phyloP scores from a whole-genome alignment of 345 rosid genomes.

The Mallotus nudiflorus region DNA sequence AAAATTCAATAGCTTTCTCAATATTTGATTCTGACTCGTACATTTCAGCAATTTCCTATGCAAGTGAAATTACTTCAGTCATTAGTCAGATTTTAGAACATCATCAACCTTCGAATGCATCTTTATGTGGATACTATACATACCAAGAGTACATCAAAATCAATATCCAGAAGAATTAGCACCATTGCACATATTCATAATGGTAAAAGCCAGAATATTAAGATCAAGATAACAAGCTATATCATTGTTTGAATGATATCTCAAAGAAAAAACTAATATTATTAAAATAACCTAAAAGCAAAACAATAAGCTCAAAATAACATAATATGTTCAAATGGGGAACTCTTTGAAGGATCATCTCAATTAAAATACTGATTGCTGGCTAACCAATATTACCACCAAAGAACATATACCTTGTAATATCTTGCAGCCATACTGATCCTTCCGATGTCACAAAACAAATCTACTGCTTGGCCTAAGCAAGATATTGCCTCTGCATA shows the following conservation, averaged over 20 bases:
- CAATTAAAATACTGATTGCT: not conserved
- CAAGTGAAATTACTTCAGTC: not conserved
- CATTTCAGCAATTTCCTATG: constrained; percentile 35
- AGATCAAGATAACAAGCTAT: too few species aligned
- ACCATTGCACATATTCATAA: too few species aligned
- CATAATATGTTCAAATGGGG: not conserved
- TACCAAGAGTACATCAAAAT: not conserved
- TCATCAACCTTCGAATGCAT: not conserved
- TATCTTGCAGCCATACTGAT: constrained; percentile 99
- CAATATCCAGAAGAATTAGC: not conserved
- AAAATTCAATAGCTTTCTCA: constrained; percentile 30
- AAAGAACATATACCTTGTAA: constrained; percentile 55
- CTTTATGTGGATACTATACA: not conserved
- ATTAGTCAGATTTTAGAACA: too few species aligned
- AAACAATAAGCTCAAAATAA: not conserved
- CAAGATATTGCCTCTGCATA: constrained; percentile 89
- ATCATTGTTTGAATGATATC: too few species aligned
- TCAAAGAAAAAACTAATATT: too few species aligned
- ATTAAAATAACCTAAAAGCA: too few species aligned
- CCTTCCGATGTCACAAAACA: constrained; percentile 92
- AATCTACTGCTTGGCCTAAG: constrained; percentile 74
- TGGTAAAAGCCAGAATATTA: too few species aligned
- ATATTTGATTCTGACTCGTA: constrained; percentile 31
- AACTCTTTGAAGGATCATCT: not conserved
- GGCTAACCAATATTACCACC: not conserved